phyloP scores from a whole-genome alignment of 2,329 filamentous ascomycete genomes.

The Dryadomyces quercus-mongolicae region DNA sequence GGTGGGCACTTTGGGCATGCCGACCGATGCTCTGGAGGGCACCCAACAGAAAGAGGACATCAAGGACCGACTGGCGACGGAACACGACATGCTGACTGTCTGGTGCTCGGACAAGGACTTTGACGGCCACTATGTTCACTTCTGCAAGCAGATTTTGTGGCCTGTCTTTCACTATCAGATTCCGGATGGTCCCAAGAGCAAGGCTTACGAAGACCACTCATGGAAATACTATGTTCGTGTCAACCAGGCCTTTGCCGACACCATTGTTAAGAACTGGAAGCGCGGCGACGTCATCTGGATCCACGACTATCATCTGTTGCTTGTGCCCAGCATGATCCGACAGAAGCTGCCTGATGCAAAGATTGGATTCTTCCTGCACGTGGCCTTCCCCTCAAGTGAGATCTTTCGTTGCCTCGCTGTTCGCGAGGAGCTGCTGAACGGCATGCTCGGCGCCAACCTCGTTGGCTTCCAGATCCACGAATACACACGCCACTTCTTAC shows the following conservation, averaged over 20 bases:
- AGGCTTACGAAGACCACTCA: constrained; percentile 93
- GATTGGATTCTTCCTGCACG: constrained; percentile 93
- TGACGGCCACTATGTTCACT: constrained; percentile 88
- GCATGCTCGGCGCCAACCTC: constrained; percentile 85
- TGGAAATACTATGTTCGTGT: constrained; percentile 91
- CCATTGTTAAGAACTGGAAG: constrained; percentile 86
- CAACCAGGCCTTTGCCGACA: constrained; percentile 87
- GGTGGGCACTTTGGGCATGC: constrained; percentile 89
- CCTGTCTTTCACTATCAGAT: constrained; percentile 98
- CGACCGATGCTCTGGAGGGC: constrained; percentile 70
- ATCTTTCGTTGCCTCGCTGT: constrained; percentile 87
- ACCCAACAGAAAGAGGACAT: constrained; percentile 71
- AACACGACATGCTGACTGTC: constrained; percentile 73
- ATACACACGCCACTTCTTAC: constrained; percentile 86
- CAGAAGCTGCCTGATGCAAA: constrained; percentile 85
- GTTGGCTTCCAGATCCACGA: constrained; percentile 90
- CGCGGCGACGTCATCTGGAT: constrained; percentile 88
- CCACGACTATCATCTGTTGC: constrained; percentile 85
- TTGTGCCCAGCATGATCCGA: constrained; percentile 81
- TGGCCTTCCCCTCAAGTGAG: constrained; percentile 90
- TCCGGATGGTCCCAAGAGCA: constrained; percentile 94
- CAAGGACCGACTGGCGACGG: constrained; percentile 64
- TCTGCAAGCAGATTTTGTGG: constrained; percentile 96
- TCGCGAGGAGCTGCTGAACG: constrained; percentile 76
- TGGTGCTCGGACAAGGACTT: constrained; percentile 86